Conservation (phyloP, 768 basidiomycete genomes). For the Podaxis sp. region DNA sequence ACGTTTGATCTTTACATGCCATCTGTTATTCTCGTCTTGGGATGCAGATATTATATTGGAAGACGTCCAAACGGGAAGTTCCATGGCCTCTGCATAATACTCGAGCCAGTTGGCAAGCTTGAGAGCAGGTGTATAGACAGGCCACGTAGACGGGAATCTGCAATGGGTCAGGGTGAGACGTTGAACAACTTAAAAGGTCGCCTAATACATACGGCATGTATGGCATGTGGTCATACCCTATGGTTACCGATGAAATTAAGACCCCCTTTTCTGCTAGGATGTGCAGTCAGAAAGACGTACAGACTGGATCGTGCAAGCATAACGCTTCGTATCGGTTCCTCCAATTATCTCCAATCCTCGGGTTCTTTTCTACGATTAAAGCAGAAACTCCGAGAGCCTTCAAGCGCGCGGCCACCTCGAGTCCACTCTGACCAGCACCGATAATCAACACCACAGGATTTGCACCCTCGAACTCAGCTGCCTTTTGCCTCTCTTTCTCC, state of each 20-base stretch:
- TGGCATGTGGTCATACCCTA: conserved; percentile 28
- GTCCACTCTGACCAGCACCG: conserved; percentile 59
- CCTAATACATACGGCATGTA: conserved; percentile 13
- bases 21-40: conserved; percentile 34
- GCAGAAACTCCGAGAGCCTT: conserved; percentile 47
- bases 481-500: conserved; percentile 33
- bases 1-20: conserved; percentile 37
- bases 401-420: conserved; percentile 57
- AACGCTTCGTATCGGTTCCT: conserved; percentile 54
- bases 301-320: conserved; percentile 50
- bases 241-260: neutral
- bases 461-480: conserved; percentile 34
- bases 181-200: neutral
- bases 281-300: conserved; percentile 34
- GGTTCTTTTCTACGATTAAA: conserved; percentile 55
- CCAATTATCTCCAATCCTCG: conserved; percentile 57
- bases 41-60: conserved; percentile 33
- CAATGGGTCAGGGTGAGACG: neutral
- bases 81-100: conserved; percentile 52
- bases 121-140: conserved; percentile 46
- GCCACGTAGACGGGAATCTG: conserved; percentile 58
- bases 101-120: conserved; percentile 66
- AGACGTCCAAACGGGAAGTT: conserved; percentile 61
- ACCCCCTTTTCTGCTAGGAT: neutral
- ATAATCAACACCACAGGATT: conserved; percentile 53